Evolutionary conservation across 2,329 filamentous ascomycete species (phyloP).

Genomic region (Xylariaceae sp.): DNA sequence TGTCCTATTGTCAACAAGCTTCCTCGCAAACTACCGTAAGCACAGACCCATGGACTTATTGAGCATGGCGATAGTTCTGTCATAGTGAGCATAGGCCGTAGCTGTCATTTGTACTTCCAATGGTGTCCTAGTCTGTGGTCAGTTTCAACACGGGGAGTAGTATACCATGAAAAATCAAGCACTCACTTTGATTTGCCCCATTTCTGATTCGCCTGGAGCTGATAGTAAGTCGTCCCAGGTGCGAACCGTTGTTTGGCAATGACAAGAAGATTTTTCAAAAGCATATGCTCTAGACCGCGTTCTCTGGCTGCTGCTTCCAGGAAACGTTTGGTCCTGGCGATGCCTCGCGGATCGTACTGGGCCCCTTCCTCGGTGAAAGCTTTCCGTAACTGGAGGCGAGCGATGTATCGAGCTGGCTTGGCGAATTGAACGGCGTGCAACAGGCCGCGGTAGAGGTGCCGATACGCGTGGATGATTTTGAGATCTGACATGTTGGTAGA

Average conservation of each 20-base stretch:
- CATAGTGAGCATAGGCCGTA: constrained; percentile 56
- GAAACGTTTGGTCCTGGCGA: constrained; percentile 67
- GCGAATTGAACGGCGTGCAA: constrained; percentile 71
- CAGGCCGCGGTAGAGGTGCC: constrained; percentile 61
- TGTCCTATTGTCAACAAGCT: constrained; percentile 2
- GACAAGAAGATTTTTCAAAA: constrained; percentile 65
- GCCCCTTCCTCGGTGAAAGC: constrained; percentile 53
- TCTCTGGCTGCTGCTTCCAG: constrained; percentile 59
- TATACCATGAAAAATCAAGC: too few species aligned
- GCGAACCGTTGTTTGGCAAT: too few species aligned
- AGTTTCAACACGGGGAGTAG: too few species aligned
- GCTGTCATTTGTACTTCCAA: constrained; percentile 19
- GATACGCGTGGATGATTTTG: constrained; percentile 62
- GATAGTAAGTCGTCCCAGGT: constrained; percentile 36
- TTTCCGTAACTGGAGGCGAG: constrained; percentile 55
- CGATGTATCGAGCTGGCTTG: constrained; percentile 60
- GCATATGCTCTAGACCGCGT: constrained; percentile 65
- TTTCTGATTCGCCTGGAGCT: constrained; percentile 30
- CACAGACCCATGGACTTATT: constrained; percentile 70
- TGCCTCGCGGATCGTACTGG: constrained; percentile 45
- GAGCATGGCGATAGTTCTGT: constrained; percentile 67
- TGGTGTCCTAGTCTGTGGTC: constrained; percentile 15
- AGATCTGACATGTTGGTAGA: too few species aligned
- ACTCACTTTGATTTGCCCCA: constrained; percentile 12
- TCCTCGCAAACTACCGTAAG: constrained; percentile 50